Percentiles rank a stretch among this genome's conserved stretches.
Evolutionary conservation across 225 moss, liverwort and hornwort species (phyloP).

Genomic region (Rhytidiadelphus loreus): DNA sequence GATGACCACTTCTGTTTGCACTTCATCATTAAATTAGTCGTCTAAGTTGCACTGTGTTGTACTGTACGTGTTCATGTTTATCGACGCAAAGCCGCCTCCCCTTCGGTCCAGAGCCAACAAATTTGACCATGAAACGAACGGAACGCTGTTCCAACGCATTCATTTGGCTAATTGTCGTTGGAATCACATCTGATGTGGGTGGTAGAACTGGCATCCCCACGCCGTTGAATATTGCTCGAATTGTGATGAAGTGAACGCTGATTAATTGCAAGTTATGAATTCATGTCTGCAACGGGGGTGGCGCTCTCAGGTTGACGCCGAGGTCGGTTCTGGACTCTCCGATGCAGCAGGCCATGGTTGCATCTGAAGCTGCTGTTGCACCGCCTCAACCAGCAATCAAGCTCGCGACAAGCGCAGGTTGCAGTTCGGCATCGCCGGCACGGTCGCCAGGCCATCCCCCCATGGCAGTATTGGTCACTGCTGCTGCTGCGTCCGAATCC

Average conservation of each 20-base stretch:
- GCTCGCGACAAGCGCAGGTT: neutral
- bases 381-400: neutral
- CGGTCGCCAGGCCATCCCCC: neutral
- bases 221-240: neutral
- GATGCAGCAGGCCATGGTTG: neutral
- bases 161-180: neutral
- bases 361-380: neutral
- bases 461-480: neutral
- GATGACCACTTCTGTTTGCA: neutral
- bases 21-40: neutral
- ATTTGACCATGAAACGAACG: neutral
- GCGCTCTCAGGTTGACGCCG: conserved; percentile 1
- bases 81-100: neutral
- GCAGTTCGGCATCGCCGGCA: neutral
- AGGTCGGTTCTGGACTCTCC: conserved; percentile 5
- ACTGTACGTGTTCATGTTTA: neutral
- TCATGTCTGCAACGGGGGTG: neutral
- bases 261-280: neutral
- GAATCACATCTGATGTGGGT: neutral
- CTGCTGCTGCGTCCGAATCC: neutral
- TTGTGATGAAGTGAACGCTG: neutral
- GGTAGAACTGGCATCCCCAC: neutral
- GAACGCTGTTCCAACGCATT: neutral
- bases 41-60: neutral
- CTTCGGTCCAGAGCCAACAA: neutral